phyloP scores from a whole-genome alignment of 495 filamentous ascomycete species.

The Xylaria telfairii region DNA sequence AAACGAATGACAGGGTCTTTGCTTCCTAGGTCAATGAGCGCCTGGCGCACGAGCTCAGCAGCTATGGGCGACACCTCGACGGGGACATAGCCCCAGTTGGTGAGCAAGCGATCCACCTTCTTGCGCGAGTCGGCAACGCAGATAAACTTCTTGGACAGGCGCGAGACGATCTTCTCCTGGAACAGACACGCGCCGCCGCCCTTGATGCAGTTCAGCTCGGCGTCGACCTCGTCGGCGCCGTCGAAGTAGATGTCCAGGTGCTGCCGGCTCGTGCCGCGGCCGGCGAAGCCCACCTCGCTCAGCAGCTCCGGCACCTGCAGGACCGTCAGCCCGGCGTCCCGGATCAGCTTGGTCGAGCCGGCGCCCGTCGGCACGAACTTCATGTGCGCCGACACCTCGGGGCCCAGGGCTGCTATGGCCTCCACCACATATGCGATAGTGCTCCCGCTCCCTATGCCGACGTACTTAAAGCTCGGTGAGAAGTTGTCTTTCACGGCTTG shows the following conservation, averaged over 20 bases:
- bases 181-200: conserved; percentile 95
- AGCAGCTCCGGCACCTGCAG: conserved; percentile 65
- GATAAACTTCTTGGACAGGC: conserved; percentile 84
- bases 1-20: conserved; percentile 70
- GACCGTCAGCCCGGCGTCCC: conserved; percentile 74
- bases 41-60: conserved; percentile 69
- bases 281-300: conserved; percentile 32
- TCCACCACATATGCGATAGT: conserved; percentile 97
- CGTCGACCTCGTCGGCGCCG: conserved; percentile 96
- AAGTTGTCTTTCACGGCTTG: conserved; percentile 88
- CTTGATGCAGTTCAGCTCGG: conserved; percentile 95
- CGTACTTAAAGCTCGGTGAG: conserved; percentile 67
- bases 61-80: conserved; percentile 92
- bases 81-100: conserved; percentile 81
- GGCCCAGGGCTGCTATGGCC: conserved; percentile 77
- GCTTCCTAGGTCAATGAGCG: conserved; percentile 73
- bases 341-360: conserved; percentile 84
- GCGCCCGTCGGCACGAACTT: conserved; percentile 91
- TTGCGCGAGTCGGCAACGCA: conserved; percentile 95
- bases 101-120: conserved; percentile 76
- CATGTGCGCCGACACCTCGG: conserved; percentile 65
- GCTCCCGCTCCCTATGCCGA: conserved; percentile 93
- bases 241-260: conserved; percentile 86
- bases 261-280: conserved; percentile 33
- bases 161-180: conserved; percentile 96